Evolutionary conservation across 148 eudicot genomes (phyloP).

Genomic region (Diospyros lotus): DNA sequence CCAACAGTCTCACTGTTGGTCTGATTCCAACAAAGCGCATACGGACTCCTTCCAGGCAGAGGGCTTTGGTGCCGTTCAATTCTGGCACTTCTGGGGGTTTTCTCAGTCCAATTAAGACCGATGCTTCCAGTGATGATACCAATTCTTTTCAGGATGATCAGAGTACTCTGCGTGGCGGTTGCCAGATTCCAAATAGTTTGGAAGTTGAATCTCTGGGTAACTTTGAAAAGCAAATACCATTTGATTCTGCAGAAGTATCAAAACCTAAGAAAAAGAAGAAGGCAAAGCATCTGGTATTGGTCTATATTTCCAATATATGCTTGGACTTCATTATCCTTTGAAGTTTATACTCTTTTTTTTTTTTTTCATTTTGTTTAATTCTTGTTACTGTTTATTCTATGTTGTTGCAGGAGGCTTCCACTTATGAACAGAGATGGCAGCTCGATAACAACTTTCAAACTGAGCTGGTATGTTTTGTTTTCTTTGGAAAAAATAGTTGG

Average conservation of each 20-base stretch:
- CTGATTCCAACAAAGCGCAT: slow-evolving; percentile 76
- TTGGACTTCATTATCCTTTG: background rate
- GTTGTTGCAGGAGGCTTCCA: slow-evolving; percentile 59
- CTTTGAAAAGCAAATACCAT: slow-evolving; percentile 52
- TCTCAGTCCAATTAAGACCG: slow-evolving; percentile 55
- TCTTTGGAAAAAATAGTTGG: background rate
- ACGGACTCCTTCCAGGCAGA: slow-evolving; percentile 87
- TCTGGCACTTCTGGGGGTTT: slow-evolving; percentile 48
- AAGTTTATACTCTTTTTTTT: background rate
- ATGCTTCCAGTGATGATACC: slow-evolving; percentile 90
- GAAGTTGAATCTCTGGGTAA: slow-evolving; percentile 78
- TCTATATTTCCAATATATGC: background rate
- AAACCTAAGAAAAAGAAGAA: slow-evolving; percentile 83
- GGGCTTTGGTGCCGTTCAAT: slow-evolving; percentile 58
- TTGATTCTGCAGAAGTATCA: slow-evolving; percentile 59
- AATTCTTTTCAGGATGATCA: slow-evolving; percentile 88
- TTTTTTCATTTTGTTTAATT: background rate
- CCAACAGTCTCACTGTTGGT: slow-evolving; percentile 51
- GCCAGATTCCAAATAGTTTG: slow-evolving; percentile 42
- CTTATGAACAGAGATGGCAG: slow-evolving; percentile 69
- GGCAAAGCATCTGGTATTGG: slow-evolving; percentile 61
- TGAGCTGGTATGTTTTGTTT: slow-evolving; percentile 55
- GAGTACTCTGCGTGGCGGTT: slow-evolving; percentile 58
- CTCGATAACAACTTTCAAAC: slow-evolving; percentile 52
- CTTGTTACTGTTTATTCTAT: slow-evolving; percentile 9